Conservation (phyloP, 2,329 filamentous ascomycete genomes). For the Aspergillus carbonarius region DNA sequence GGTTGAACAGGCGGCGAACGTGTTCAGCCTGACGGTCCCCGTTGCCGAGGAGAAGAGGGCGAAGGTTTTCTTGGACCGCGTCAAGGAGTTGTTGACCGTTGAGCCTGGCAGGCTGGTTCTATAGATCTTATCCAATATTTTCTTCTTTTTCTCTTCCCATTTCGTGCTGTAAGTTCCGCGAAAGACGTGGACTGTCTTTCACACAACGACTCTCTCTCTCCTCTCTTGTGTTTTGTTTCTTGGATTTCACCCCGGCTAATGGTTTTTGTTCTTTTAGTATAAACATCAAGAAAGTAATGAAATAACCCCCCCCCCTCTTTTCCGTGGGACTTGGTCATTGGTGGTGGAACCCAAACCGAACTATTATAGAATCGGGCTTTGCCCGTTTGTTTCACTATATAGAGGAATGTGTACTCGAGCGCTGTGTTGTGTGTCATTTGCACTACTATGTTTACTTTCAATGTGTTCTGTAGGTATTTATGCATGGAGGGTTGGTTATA, state of each 20-base stretch:
- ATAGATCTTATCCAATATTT: constrained; percentile 25
- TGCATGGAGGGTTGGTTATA: too few species aligned
- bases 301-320: neutral
- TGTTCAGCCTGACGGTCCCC: constrained; percentile 79
- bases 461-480: too few species aligned
- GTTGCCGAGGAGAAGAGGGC: constrained; percentile 80
- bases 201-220: too few species aligned
- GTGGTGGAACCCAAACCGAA: neutral
- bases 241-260: neutral
- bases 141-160: neutral
- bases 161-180: neutral
- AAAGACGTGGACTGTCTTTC: neutral
- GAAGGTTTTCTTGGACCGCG: constrained; percentile 75
- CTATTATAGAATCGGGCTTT: too few species aligned
- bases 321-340: neutral
- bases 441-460: too few species aligned
- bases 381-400: too few species aligned
- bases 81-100: constrained; percentile 79
- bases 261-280: neutral
- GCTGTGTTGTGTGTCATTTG: too few species aligned
- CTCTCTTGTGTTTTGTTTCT: neutral
- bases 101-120: constrained; percentile 74
- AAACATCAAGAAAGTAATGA: neutral
- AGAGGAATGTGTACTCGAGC: too few species aligned
- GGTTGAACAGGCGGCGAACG: constrained; percentile 59